Evolutionary conservation across 78 protist species (phyloP).

Genomic region (Dictyostelium intermedium): DNA sequence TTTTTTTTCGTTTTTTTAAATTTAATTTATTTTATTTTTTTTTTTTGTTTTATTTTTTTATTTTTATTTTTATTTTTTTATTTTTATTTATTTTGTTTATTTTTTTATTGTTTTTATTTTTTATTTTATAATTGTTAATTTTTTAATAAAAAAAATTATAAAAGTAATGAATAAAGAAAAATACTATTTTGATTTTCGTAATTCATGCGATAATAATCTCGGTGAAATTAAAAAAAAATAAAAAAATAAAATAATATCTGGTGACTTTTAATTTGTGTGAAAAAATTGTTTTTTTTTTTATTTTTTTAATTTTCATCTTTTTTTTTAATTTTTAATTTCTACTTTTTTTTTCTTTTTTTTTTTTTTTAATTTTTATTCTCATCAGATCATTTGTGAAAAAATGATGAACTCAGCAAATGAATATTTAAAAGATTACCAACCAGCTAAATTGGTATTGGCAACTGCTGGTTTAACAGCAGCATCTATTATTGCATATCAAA

Average conservation of each 20-base stretch:
- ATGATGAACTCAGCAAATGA: conserved; percentile 7
- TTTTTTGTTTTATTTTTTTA: no score
- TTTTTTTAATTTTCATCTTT: not conserved
- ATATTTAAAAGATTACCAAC: conserved; percentile 18
- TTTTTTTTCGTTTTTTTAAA: no score
- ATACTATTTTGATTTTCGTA: not conserved
- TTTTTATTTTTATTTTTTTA: no score
- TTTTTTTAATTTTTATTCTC: not conserved
- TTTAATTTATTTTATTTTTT: no score
- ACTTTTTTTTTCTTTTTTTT: not conserved
- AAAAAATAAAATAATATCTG: not conserved
- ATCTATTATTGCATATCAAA: not conserved
- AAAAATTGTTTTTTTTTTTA: not conserved
- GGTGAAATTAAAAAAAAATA: not conserved
- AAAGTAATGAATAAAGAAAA: not conserved
- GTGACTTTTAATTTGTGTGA: not conserved
- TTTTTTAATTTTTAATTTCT: not conserved
- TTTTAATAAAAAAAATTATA: not conserved
- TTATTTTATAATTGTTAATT: no score
- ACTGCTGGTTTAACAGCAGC: conserved; percentile 65
- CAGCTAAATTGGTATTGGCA: conserved; percentile 20
- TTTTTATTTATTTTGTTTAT: no score
- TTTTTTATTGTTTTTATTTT: no score
- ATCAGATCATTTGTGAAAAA: not conserved
- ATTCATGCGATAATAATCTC: not conserved